Percentiles rank a stretch among this genome's conserved stretches.
Conservation (phyloP, 1,139 yeast species). For the Scheffersomyces quercinus region DNA sequence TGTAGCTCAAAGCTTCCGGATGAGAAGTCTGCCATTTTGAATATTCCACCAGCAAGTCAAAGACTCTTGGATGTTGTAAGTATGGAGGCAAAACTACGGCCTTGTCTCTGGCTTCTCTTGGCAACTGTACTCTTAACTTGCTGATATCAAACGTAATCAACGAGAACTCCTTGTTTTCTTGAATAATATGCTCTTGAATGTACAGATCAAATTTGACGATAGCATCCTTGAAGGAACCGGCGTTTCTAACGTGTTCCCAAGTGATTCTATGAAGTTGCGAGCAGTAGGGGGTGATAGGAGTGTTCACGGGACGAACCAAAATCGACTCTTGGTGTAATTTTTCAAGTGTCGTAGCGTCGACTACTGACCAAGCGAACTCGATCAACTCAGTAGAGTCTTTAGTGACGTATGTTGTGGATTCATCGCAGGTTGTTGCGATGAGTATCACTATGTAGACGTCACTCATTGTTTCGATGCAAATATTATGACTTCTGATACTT, state of each 20-base stretch:
- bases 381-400: slow-evolving; percentile 67
- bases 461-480: slow-evolving; percentile 34
- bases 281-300: slow-evolving; percentile 69
- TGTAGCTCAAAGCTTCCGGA: slow-evolving; percentile 59
- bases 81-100: slow-evolving; percentile 71
- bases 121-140: slow-evolving; percentile 74
- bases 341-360: slow-evolving; percentile 41
- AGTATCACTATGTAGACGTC: slow-evolving; percentile 65
- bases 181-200: slow-evolving; percentile 44
- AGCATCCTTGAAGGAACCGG: slow-evolving; percentile 61
- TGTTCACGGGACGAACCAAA: slow-evolving; percentile 61
- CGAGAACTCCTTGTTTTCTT: slow-evolving; percentile 54
- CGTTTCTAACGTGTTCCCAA: slow-evolving; percentile 63
- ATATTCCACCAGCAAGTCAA: slow-evolving; percentile 76
- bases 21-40: slow-evolving; percentile 65
- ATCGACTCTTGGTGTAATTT: slow-evolving; percentile 41
- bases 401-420: slow-evolving; percentile 55
- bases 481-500: no score
- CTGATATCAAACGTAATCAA: slow-evolving; percentile 68
- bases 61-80: slow-evolving; percentile 72
- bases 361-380: slow-evolving; percentile 64
- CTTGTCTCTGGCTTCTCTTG: slow-evolving; percentile 81
- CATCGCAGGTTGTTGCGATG: slow-evolving; percentile 70
- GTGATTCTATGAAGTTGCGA: slow-evolving; percentile 52
- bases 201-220: slow-evolving; percentile 51